These are phyloP conservation scores for Neopestalotiopsis sp. DNA, from an alignment of 2,329 filamentous ascomycete genomes.

Conservation along the genomic window DNA sequence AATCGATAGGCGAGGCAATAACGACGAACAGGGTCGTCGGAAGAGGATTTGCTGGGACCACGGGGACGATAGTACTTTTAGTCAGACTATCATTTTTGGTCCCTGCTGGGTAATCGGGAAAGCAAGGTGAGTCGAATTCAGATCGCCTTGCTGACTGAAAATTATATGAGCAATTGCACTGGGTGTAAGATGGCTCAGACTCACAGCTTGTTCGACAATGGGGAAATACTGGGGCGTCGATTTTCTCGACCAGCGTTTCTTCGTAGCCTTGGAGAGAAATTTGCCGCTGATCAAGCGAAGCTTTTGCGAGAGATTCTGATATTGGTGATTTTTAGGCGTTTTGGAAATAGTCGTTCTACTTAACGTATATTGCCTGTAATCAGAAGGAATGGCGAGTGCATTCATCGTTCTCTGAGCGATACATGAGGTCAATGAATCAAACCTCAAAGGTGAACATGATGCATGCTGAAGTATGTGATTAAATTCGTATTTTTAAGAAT, in stretches of 20 bases:
- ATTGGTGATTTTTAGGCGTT: not conserved
- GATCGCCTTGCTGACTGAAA: not conserved
- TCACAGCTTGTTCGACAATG: not conserved
- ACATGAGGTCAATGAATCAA: constrained; percentile 4
- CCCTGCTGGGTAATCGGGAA: not conserved
- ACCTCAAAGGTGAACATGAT: not conserved
- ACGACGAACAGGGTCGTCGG: constrained; percentile 7
- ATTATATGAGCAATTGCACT: not conserved
- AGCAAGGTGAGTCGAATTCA: not conserved
- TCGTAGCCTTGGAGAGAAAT: not conserved
- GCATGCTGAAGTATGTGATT: constrained; percentile 12
- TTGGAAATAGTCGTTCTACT: too few relatives aligned
- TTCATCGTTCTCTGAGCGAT: constrained; percentile 15
- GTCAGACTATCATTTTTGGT: constrained; percentile 17
- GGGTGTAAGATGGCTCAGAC: not conserved
- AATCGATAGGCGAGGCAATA: not conserved
- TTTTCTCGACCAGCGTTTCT: not conserved
- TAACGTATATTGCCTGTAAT: not conserved
- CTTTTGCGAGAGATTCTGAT: not conserved
- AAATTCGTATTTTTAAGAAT: not conserved
- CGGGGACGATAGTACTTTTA: not conserved
- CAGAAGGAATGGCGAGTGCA: not conserved
- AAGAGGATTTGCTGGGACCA: constrained; percentile 10
- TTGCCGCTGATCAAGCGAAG: not conserved
- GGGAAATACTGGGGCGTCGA: not conserved